These are phyloP conservation scores for Fragaria nilgerrensis DNA, from an alignment of 306 rosid genomes.

Conservation along the genomic window DNA sequence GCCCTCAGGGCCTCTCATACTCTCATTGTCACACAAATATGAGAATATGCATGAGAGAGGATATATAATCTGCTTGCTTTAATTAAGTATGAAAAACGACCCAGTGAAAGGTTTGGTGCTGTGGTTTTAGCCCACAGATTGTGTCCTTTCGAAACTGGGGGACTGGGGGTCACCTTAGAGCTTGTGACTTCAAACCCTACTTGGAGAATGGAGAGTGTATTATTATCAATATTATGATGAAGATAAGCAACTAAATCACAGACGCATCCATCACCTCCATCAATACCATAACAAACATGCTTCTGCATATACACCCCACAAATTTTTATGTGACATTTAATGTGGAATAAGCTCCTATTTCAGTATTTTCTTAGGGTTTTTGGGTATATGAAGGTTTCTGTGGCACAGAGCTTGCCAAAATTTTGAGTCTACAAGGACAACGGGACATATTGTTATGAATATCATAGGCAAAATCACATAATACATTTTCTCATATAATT, in stretches of 20 bases:
- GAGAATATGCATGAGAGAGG: neutral
- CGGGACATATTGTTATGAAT: neutral
- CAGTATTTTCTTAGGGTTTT: neutral
- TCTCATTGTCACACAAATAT: neutral
- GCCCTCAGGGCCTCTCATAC: neutral
- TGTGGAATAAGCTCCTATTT: conserved; percentile 12
- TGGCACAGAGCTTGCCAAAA: neutral
- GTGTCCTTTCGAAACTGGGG: conserved; percentile 18
- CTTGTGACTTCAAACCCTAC: conserved; percentile 24
- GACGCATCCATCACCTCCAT: conserved; percentile 23
- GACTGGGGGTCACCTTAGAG: conserved; percentile 2
- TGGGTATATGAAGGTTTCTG: neutral
- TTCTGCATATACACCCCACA: conserved; percentile 20
- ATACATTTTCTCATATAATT: no score
- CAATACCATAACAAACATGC: conserved; percentile 17
- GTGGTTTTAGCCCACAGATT: conserved; percentile 23
- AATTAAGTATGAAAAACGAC: neutral
- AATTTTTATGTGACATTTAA: conserved; percentile 3
- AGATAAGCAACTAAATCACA: conserved; percentile 31
- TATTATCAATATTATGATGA: neutral
- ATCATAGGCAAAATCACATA: neutral
- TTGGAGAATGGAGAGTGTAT: neutral
- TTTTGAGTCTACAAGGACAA: neutral
- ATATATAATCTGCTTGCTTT: conserved; percentile 1
- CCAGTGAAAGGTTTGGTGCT: conserved; percentile 6